A percentile compares a stretch with the other conserved stretches of the same genome.
phyloP scores from a whole-genome alignment of 2,329 filamentous ascomycete genomes.

The Aspergillus sp. region DNA sequence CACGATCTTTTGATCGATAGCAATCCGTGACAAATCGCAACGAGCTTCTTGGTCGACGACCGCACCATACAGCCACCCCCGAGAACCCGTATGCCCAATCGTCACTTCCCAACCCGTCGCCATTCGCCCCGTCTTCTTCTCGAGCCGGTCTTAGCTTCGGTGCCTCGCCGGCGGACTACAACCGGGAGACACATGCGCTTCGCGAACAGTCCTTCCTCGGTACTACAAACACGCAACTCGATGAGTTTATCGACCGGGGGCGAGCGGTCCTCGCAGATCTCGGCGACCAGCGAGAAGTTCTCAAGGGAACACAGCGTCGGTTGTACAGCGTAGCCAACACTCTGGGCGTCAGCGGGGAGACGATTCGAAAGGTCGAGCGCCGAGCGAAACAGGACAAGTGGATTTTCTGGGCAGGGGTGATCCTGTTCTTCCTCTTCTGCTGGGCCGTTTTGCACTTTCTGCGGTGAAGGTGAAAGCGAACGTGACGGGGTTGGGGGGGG shows the following conservation, averaged over 20 bases:
- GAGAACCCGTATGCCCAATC: slow-evolving; percentile 88
- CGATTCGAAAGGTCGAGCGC: slow-evolving; percentile 93
- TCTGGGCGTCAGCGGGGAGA: slow-evolving; percentile 88
- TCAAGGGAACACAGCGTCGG: slow-evolving; percentile 89
- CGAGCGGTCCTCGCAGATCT: slow-evolving; percentile 87
- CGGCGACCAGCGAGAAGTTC: slow-evolving; percentile 84
- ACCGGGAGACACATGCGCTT: slow-evolving; percentile 77
- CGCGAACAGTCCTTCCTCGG: slow-evolving; percentile 86
- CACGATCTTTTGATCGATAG: slow-evolving; percentile 26
- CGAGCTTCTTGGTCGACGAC: slow-evolving; percentile 82
- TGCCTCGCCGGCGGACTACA: slow-evolving; percentile 55
- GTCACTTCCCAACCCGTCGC: slow-evolving; percentile 43
- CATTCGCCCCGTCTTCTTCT: slow-evolving; percentile 40
- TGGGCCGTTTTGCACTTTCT: slow-evolving; percentile 87
- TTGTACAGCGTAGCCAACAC: slow-evolving; percentile 94
- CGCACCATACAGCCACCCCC: slow-evolving; percentile 74
- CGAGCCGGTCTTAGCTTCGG: slow-evolving; percentile 46
- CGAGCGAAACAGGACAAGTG: slow-evolving; percentile 94
- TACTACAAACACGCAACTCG: slow-evolving; percentile 78
- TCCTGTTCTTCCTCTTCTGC: slow-evolving; percentile 87
- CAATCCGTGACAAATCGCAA: slow-evolving; percentile 67
- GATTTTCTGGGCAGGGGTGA: slow-evolving; percentile 88
- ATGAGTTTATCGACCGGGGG: slow-evolving; percentile 90
- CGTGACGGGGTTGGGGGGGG: too few relatives aligned
- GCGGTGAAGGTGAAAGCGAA: slow-evolving; percentile 51